phyloP scores from a whole-genome alignment of 108 stramenopile genomes.

The Skeletonema grethae region DNA sequence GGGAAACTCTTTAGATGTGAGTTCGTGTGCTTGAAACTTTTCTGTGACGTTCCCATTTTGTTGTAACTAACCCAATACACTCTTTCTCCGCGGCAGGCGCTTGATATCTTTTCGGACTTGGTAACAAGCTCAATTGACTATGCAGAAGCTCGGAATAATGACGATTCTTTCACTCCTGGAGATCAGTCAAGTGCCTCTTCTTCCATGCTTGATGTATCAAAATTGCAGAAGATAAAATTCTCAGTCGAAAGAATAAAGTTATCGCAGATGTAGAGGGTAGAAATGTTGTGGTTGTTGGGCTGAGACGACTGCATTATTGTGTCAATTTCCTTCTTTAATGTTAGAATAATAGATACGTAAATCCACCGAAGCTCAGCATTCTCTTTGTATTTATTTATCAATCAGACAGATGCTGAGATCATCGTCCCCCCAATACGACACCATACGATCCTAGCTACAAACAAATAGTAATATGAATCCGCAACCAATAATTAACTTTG shows the following conservation, averaged over 20 bases:
- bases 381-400: no score
- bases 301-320: not conserved
- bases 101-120: conserved; percentile 78
- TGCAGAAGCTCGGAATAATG: conserved; percentile 66
- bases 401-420: no score
- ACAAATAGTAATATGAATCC: conserved; percentile 1
- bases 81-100: conserved; percentile 37
- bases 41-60: not conserved
- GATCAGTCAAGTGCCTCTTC: conserved; percentile 38
- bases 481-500: conserved; percentile 20
- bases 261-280: not conserved
- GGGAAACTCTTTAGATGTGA: conserved; percentile 78
- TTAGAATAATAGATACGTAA: not conserved
- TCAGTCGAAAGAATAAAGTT: conserved; percentile 59
- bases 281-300: not conserved
- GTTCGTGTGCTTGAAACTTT: conserved; percentile 17
- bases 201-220: conserved; percentile 52
- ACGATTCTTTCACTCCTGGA: conserved; percentile 57
- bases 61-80: not conserved
- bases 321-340: not conserved
- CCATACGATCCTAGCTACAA: conserved; percentile 7
- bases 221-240: conserved; percentile 63
- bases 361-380: not conserved
- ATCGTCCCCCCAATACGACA: not conserved
- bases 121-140: conserved; percentile 79